Evolutionary conservation across 2,329 filamentous ascomycete genomes (phyloP).

Genomic region (Xylaria sp.): DNA sequence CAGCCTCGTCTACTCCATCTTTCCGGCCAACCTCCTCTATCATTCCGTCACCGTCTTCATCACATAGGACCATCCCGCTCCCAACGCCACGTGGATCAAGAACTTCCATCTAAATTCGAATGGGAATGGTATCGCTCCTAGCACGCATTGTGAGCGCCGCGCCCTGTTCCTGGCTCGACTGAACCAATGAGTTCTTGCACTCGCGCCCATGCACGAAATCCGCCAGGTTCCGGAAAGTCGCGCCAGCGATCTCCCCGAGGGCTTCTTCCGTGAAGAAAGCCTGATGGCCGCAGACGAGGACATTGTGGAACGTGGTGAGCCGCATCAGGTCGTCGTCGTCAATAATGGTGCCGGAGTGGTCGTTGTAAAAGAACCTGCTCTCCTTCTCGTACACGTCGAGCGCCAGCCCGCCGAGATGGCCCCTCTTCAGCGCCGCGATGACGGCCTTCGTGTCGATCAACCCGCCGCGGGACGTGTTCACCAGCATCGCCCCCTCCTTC

Average conservation of each 20-base stretch:
- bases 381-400: slow-evolving; percentile 77
- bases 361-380: slow-evolving; percentile 70
- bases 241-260: slow-evolving; percentile 69
- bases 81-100: background rate
- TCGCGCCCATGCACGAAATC: slow-evolving; percentile 51
- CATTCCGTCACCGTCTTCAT: background rate
- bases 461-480: slow-evolving; percentile 75
- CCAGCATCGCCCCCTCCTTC: slow-evolving; percentile 68
- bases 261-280: slow-evolving; percentile 76
- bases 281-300: slow-evolving; percentile 73
- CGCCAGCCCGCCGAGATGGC: slow-evolving; percentile 69
- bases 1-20: background rate
- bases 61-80: background rate
- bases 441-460: slow-evolving; percentile 70
- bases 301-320: slow-evolving; percentile 74
- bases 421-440: slow-evolving; percentile 68
- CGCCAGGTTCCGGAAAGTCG: slow-evolving; percentile 66
- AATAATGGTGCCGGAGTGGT: slow-evolving; percentile 72
- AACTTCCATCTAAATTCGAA: slow-evolving; percentile 47
- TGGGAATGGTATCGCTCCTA: slow-evolving; percentile 49
- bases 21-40: background rate
- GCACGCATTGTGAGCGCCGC: slow-evolving; percentile 8
- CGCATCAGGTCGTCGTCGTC: slow-evolving; percentile 74
- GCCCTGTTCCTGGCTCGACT: slow-evolving; percentile 16
- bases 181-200: slow-evolving; percentile 43